Evolutionary conservation across 805 yeast species (phyloP).

Genomic region (Barnettozyma californica): DNA sequence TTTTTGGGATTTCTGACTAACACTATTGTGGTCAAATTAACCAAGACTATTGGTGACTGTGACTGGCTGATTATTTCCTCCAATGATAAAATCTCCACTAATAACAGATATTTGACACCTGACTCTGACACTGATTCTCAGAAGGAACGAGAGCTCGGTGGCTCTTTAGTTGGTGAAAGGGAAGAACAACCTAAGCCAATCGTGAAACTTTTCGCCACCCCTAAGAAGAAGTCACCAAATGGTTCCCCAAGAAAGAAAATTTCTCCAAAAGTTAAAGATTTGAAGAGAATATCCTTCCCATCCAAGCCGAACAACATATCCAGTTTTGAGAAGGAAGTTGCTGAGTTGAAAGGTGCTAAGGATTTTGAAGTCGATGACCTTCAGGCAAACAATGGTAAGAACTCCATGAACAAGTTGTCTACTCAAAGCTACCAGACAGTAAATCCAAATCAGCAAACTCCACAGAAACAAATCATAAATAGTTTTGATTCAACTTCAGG

Average conservation of each 20-base stretch:
- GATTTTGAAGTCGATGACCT: not conserved
- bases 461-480: constrained; percentile 14
- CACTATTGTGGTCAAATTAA: constrained; percentile 31
- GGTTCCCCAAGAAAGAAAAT: constrained; percentile 5
- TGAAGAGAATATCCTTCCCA: constrained; percentile 22
- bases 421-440: not conserved
- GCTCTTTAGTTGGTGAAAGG: constrained; percentile 10
- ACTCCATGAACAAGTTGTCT: not conserved
- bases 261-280: constrained; percentile 9
- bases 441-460: constrained; percentile 21
- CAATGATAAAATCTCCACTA: constrained; percentile 27
- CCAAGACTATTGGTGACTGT: constrained; percentile 34
- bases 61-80: constrained; percentile 33
- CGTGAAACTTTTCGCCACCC: not conserved
- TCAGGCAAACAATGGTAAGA: constrained; percentile 5
- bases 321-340: constrained; percentile 13
- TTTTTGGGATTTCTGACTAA: constrained; percentile 30
- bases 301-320: constrained; percentile 18
- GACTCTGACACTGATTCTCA: constrained; percentile 15
- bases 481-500: constrained; percentile 3
- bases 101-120: constrained; percentile 25
- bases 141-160: constrained; percentile 16
- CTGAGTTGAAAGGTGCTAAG: constrained; percentile 3
- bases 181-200: not conserved
- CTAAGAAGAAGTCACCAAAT: not conserved